Conservation (phyloP, 306 rosid species). For the Citrullus amarus region DNA sequence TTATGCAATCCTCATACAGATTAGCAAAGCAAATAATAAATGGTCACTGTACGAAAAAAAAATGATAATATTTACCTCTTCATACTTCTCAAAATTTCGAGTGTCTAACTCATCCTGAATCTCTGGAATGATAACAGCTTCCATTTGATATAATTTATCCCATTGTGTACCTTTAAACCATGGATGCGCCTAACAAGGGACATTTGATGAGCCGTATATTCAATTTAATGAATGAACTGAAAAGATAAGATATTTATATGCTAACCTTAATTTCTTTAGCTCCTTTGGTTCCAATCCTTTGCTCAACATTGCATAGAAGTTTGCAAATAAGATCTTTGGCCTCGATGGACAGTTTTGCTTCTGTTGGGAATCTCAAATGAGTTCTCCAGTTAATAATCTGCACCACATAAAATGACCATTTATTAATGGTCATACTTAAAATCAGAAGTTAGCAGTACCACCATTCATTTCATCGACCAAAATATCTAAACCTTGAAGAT, state of each 20-base stretch:
- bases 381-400: constrained; percentile 85
- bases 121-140: constrained; percentile 81
- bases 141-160: constrained; percentile 72
- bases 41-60: background rate
- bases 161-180: constrained; percentile 72
- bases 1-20: background rate
- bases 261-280: constrained; percentile 71
- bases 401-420: constrained; percentile 18
- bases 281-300: constrained; percentile 79
- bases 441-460: background rate
- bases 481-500: background rate
- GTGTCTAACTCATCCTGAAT: constrained; percentile 84
- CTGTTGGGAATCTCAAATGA: constrained; percentile 67
- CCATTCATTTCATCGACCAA: background rate
- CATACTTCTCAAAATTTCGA: constrained; percentile 79
- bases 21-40: background rate
- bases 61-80: constrained; percentile 40
- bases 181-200: constrained; percentile 56
- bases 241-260: background rate
- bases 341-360: constrained; percentile 59
- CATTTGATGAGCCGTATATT: background rate
- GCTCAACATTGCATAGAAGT: constrained; percentile 79
- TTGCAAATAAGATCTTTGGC: constrained; percentile 77
- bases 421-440: background rate
- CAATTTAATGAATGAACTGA: background rate